phyloP scores from a whole-genome alignment of 768 basidiomycete genomes.

The Chlorophyllum brunneum region DNA sequence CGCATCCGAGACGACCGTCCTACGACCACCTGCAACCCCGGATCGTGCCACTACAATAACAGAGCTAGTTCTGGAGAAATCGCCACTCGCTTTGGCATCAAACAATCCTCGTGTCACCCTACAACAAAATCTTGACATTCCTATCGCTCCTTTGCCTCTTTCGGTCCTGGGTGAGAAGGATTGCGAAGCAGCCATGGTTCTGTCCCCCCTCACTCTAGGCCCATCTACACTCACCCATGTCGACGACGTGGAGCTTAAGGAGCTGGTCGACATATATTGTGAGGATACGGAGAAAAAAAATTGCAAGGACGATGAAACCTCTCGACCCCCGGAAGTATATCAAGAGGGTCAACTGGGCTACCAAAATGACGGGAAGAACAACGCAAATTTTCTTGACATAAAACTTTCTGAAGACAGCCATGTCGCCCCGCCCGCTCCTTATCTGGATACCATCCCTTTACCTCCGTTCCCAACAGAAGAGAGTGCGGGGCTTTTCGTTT shows the following conservation, averaged over 20 bases:
- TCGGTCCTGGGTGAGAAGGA: background rate
- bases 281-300: background rate
- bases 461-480: background rate
- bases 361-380: no score
- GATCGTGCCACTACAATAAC: background rate
- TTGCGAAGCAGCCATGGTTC: background rate
- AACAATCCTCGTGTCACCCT: background rate
- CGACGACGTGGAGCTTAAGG: background rate
- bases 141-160: background rate
- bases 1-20: background rate
- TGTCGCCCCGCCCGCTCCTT: background rate
- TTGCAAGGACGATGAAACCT: background rate
- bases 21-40: background rate
- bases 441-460: background rate
- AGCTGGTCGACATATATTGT: no score
- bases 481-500: background rate
- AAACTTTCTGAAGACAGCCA: no score
- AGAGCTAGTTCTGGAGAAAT: background rate
- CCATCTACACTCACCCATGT: background rate
- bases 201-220: conserved; percentile 1
- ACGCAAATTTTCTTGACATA: no score
- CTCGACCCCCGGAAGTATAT: background rate
- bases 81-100: background rate
- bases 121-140: background rate
- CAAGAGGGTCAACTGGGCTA: background rate